Base-by-base conservation (phyloP, 2,329 filamentous ascomycete species). In the Hypoxylon sp. region DNA sequence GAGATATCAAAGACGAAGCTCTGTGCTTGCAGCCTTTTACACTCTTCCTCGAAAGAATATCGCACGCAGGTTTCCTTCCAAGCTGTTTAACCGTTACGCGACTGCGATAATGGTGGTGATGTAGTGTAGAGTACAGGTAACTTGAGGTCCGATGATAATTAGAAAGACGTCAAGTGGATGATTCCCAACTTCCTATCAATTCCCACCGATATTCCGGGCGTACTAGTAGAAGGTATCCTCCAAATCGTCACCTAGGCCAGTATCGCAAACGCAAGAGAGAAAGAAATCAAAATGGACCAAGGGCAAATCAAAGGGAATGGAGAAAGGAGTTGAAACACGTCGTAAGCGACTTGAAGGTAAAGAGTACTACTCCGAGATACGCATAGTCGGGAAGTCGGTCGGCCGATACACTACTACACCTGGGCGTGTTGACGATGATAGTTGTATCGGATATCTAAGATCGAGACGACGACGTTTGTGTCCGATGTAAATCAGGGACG, bases 1-100 rank as follows among this genome's bases (percentile, higher is more conserved):
- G 79, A 75, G 71, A 75, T 70, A 66, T 72, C 80, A 84, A 65
- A 87, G 86, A 89, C 81, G 86, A 87, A 88, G 87, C 87, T 89
- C 87, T 89, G 81, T 89, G 85, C 87, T 87, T 85, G 80, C 82
- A 79, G 80, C 83, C 83, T 81, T 69, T 68, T 52, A 65, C 45
- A 55, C 36, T 61, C 60, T 72, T 65, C 57, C 66, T 70, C 62
- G 67, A 69, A 63, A 65, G 41, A 60, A 63, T 57, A 53, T 65
- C 53, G 48, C 51, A 57, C 45, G 60, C 56, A 63, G 58, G 63
- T 50, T 51, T 41, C 58, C 49, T 48, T 62, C 60, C 32, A 66
- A 57, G 38, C 45, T 43, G 59, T 49, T 41, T 25, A 60, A 63
- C 41, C 23, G 68, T 60, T 52, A 60, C 28, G 69, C 50, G 58